Conservation (phyloP, 2,329 filamentous ascomycete genomes). For the Fusarium kyushuense region DNA sequence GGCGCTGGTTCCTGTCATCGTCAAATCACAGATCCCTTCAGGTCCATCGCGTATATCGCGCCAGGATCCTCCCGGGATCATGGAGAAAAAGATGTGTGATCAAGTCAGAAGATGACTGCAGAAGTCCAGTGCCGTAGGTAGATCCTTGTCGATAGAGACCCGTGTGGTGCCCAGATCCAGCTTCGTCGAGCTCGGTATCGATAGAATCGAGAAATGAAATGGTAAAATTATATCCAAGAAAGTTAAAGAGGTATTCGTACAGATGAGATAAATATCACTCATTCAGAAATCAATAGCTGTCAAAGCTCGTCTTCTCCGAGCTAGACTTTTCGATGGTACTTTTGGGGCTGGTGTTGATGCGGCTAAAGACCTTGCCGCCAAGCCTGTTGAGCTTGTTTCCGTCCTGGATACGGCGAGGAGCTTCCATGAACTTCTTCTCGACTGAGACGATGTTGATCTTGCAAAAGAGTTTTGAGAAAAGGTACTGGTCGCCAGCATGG, state of each 20-base stretch:
- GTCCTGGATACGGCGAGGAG: conserved; percentile 55
- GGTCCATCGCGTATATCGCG: conserved; percentile 36
- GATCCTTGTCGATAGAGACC: conserved; percentile 34
- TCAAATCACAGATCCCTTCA: conserved; percentile 38
- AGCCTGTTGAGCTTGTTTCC: conserved; percentile 68
- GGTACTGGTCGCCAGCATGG: conserved; percentile 87
- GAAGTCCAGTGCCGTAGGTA: conserved; percentile 13
- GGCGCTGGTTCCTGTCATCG: conserved; percentile 18
- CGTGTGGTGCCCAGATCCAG: conserved; percentile 19
- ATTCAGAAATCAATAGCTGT: conserved; percentile 51
- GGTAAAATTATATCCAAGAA: conserved; percentile 46
- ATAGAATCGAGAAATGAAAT: conserved; percentile 38
- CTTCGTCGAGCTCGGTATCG: conserved; percentile 31
- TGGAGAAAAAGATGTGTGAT: conserved; percentile 31
- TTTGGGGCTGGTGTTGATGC: conserved; percentile 64
- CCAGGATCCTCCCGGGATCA: conserved; percentile 41
- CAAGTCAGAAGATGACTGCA: conserved; percentile 10
- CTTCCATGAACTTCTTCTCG: conserved; percentile 68
- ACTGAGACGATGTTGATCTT: conserved; percentile 76
- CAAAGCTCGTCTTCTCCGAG: conserved; percentile 62
- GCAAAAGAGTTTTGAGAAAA: conserved; percentile 96
- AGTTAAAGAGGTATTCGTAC: conserved; percentile 37
- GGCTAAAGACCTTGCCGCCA: conserved; percentile 69
- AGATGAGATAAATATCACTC: conserved; percentile 32
- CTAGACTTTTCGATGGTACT: conserved; percentile 66